Base-by-base conservation (phyloP, 352 stramenopile genomes). In the Pythium dissimile region DNA sequence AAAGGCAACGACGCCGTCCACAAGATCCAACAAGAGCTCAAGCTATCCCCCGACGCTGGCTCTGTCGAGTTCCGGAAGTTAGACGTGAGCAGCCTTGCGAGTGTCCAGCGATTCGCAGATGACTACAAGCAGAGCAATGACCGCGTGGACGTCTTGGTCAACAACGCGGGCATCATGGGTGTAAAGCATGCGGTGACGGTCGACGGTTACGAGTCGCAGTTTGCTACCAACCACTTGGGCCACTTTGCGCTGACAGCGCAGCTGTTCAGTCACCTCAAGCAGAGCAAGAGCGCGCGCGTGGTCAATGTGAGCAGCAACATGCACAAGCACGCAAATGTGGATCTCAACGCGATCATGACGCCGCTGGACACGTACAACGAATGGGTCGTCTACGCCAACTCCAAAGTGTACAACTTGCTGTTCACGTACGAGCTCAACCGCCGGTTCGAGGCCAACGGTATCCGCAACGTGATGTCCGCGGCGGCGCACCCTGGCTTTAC, bases 391-490 rank as follows among this genome's bases (percentile, higher is more conserved):
- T 83, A 86, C 51, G 24, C 48, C 8, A 72, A 71, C 42, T 72
- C 71, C 12, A 86, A 84, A 50, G 23, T 84, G 7, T 71, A 39
- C 42, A 83, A 81, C 54, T 47, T 77, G 27, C 50, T 83, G 1
- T 83, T 81, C 54, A 75, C 73, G 15, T 16, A 56, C 0, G 75
- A 86, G 39, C 64, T 86, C 4, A 55, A 75, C 12, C 54, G 67
- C 31, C 65, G 63, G 1, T n/a, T 81, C 3, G 39, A 69, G 23
- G 57, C 42, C 4, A 50, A 24, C 0, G 46, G 53, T 5, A 61
- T 75, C 45, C 28, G 54, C 8, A 56, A 49, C 13, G 61, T 80
- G n/a, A 61, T 54, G 7, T 52, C 52, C 0, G 57, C 66, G 10
- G 59, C 59, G 0, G 67, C 32, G 12, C 70, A 80, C 41, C 72